Evolutionary conservation across 2,329 filamentous ascomycete species (phyloP), one percentile per base, ranked within the genome.

Genomic region (Botrytis pseudocinerea): DNA sequence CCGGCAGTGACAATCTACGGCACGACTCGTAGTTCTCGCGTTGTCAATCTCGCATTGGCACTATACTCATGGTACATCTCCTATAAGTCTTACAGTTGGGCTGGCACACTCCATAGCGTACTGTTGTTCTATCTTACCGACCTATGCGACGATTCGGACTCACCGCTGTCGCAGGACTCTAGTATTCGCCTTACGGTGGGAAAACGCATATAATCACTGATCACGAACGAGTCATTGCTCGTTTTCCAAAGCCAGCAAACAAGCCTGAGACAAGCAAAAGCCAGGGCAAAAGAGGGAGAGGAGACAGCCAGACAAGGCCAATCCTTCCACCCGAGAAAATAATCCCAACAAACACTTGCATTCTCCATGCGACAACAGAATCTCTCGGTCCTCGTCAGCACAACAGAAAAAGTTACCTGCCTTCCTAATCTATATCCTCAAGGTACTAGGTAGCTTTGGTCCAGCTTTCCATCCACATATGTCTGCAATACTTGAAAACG

Each of bases 311-410:
- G 48, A 46, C 66, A 22, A 70, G 57, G 57, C 57, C 57, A 69
- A 48, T 25, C 48, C 70, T 44, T 69, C 70, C 64, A 44, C 25
- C 65, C 57, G 35, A 69, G 32, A 18, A 25, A 54, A 54, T 42
- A 61, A 69, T 62, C 71, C 64, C 71, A 73, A 72, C 70, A 48
- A 66, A 40, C 35, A 57, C 64, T 42, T 46, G 46, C 46, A 66
- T 54, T 54, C 46, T 40, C 46, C 46, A 54, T 46, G 61, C 61
- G 61, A 64, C 61, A 46, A 64, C 61, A 64, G 28, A 63, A 46
- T 18, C 51, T 66, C 59, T 70, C 59, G 54, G 69, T 60, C 48
- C 38, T 65, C 57, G 35, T 57, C 46, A 65, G 63, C 48, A 71
- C 70, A 59, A 70, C 69, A 59, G 35, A 8, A 46, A 40, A 42